Percentiles rank a stretch among this genome's conserved stretches.
These are phyloP conservation scores for Melaleuca quinquenervia DNA, from an alignment of 345 rosid species.

Conservation along the genomic window DNA sequence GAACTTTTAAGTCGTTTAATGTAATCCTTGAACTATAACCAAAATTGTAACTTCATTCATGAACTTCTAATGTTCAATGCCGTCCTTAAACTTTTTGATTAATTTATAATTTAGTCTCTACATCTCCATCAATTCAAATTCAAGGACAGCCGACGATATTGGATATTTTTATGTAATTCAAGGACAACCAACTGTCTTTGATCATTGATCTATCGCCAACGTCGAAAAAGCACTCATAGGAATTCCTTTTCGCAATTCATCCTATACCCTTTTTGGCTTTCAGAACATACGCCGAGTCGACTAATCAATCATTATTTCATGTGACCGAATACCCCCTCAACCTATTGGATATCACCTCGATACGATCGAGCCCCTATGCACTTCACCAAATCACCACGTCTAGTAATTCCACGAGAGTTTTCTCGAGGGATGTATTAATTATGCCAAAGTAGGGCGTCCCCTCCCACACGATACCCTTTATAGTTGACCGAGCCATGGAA, in stretches of 20 bases:
- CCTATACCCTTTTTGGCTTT: neutral
- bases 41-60: too few species aligned
- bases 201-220: neutral
- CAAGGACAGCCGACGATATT: too few species aligned
- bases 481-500: neutral
- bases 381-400: neutral
- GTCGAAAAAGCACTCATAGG: neutral
- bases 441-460: neutral
- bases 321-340: neutral
- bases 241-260: neutral
- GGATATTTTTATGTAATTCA: too few species aligned
- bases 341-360: neutral
- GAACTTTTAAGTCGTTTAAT: neutral
- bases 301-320: neutral
- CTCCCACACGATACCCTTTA: neutral
- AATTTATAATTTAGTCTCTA: neutral
- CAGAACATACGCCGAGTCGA: neutral
- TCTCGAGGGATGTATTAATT: neutral
- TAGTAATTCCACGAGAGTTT: neutral
- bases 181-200: accelerated
- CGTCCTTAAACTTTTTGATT: accelerated
- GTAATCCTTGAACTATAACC: accelerated
- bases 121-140: too few species aligned
- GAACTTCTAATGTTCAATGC: neutral
- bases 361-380: neutral